Evolutionary conservation across 192 early-diverging fungal species (phyloP).

Genomic region (Umbelopsis sp.): DNA sequence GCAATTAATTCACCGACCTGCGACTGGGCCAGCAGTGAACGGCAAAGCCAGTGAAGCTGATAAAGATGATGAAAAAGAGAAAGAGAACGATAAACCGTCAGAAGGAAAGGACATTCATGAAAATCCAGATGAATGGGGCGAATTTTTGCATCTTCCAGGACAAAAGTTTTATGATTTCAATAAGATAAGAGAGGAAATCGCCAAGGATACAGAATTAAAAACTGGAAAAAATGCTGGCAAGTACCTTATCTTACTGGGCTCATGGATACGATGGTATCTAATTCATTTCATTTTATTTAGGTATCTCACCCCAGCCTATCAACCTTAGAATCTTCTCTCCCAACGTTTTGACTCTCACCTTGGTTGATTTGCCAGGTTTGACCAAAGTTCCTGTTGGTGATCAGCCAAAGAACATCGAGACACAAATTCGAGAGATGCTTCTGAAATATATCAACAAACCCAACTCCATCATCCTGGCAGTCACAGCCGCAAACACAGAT

Average conservation of each 20-base stretch:
- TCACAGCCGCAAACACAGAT: constrained; percentile 98
- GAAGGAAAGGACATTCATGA: constrained; percentile 33
- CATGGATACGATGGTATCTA: neutral
- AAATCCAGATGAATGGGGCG: constrained; percentile 94
- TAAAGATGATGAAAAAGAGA: constrained; percentile 38
- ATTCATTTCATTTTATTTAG: constrained; percentile 36
- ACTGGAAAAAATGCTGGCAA: constrained; percentile 75
- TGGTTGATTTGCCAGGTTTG: constrained; percentile 98
- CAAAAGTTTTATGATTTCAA: constrained; percentile 96
- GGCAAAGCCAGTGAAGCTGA: constrained; percentile 57
- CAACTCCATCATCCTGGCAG: constrained; percentile 97
- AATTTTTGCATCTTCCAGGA: constrained; percentile 97
- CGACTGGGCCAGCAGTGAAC: constrained; percentile 36
- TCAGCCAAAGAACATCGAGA: constrained; percentile 99
- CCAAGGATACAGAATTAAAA: constrained; percentile 88
- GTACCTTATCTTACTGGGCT: neutral
- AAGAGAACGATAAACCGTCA: constrained; percentile 22
- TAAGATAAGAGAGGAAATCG: constrained; percentile 97
- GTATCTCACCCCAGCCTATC: constrained; percentile 96
- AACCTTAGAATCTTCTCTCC: constrained; percentile 98
- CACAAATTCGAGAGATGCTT: constrained; percentile 98
- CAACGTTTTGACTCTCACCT: constrained; percentile 96
- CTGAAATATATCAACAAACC: constrained; percentile 96
- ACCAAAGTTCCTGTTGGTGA: constrained; percentile 99
- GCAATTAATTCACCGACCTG: constrained; percentile 96